phyloP scores from a whole-genome alignment of 768 basidiomycete species.

The Lanmaoa pseudosensibilis region DNA sequence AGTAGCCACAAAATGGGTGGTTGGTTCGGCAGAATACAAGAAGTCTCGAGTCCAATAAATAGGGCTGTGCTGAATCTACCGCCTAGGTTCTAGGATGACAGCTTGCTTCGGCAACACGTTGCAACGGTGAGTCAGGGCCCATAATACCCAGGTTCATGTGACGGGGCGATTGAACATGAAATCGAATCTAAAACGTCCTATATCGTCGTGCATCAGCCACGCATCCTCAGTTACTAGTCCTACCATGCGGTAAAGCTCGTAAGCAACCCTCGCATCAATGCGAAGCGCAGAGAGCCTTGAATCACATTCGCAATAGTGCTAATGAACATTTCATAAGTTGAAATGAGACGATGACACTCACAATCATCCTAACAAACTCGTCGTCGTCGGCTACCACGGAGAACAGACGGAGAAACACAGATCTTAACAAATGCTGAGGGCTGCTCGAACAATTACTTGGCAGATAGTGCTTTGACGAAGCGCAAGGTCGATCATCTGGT shows the following conservation, averaged over 20 bases:
- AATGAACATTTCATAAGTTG: neutral
- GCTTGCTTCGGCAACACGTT: slow-evolving; percentile 6
- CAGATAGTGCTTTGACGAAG: too few relatives aligned
- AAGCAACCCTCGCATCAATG: too few relatives aligned
- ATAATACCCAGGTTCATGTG: neutral
- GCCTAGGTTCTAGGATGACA: neutral
- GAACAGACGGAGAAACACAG: too few relatives aligned
- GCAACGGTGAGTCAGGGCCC: neutral
- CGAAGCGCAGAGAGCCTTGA: neutral
- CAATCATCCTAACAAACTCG: neutral
- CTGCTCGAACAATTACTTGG: too few relatives aligned
- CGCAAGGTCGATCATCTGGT: too few relatives aligned
- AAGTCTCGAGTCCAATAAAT: neutral
- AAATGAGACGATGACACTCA: neutral
- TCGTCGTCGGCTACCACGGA: neutral
- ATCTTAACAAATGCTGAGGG: too few relatives aligned
- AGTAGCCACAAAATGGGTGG: neutral
- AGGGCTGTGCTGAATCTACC: neutral
- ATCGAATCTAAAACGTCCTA: neutral
- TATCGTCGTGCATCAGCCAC: neutral
- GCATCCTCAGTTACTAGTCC: neutral
- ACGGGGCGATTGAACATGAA: neutral
- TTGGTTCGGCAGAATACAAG: neutral
- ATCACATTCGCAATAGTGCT: too few relatives aligned
- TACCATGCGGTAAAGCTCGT: neutral